These are phyloP conservation scores for Pogostemon cablin DNA, from an alignment of 257 asterid genomes.

Conservation along the genomic window DNA sequence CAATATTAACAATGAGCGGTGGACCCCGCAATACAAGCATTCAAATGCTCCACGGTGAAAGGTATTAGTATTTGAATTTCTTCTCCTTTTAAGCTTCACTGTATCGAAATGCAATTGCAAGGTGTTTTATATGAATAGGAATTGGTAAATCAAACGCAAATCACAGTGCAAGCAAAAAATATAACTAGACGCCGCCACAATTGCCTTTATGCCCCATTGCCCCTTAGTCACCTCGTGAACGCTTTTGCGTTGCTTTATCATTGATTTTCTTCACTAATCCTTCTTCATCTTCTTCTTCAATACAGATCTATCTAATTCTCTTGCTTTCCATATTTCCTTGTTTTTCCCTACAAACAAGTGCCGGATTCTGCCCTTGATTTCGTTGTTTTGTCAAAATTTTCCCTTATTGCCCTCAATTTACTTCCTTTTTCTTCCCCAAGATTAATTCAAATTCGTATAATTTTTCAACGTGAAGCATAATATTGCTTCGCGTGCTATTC, in stretches of 20 bases:
- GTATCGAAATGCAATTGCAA: too few relatives aligned
- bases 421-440: neutral
- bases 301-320: slow-evolving; percentile 29
- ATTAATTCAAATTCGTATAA: neutral
- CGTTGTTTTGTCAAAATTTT: slow-evolving; percentile 33
- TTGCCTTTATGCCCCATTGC: slow-evolving; percentile 28
- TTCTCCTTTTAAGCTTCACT: too few relatives aligned
- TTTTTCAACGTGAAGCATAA: slow-evolving; percentile 17
- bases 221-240: slow-evolving; percentile 25
- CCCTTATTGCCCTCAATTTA: slow-evolving; percentile 13
- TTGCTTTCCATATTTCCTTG: neutral
- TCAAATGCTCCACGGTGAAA: too few relatives aligned
- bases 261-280: slow-evolving; percentile 21
- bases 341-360: slow-evolving; percentile 2
- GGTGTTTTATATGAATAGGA: too few relatives aligned
- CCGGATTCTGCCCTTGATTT: slow-evolving; percentile 25
- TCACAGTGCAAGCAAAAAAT: slow-evolving; percentile 14
- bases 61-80: too few relatives aligned
- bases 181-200: slow-evolving; percentile 34
- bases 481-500: slow-evolving; percentile 24
- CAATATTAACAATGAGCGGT: too few relatives aligned
- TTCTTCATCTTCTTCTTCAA: neutral
- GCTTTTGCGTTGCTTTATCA: slow-evolving; percentile 26
- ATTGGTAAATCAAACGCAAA: slow-evolving; percentile 26
- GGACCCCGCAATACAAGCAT: too few relatives aligned